Percentiles rank a stretch among this genome's conserved stretches.
These are phyloP conservation scores for Zoysia japonica DNA, from an alignment of 176 grass and related monocot species.

Conservation along the genomic window DNA sequence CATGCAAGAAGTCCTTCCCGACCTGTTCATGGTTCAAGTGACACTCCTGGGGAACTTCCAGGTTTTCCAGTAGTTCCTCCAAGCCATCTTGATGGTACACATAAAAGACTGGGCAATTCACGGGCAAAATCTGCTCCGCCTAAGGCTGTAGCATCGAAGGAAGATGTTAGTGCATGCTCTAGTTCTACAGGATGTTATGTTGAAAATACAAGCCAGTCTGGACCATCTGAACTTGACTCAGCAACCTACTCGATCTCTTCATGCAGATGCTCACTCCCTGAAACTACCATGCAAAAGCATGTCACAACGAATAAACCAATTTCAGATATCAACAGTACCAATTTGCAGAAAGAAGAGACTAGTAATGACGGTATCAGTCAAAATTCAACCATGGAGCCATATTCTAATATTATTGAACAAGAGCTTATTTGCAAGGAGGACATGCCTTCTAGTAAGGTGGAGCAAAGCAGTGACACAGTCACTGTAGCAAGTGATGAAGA, in stretches of 20 bases:
- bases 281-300: conserved; percentile 45
- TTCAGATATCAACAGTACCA: conserved; percentile 50
- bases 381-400: conserved; percentile 40
- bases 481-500: conserved; percentile 59
- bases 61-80: conserved; percentile 43
- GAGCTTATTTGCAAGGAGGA: conserved; percentile 73
- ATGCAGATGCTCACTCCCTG: conserved; percentile 29
- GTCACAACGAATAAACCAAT: conserved; percentile 36
- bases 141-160: conserved; percentile 38
- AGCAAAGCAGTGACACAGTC: conserved; percentile 30
- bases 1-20: conserved; percentile 53
- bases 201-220: conserved; percentile 40
- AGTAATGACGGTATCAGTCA: conserved; percentile 49
- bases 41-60: conserved; percentile 17
- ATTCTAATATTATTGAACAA: conserved; percentile 48
- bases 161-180: conserved; percentile 31
- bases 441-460: conserved; percentile 32
- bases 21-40: conserved; percentile 33
- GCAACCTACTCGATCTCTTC: conserved; percentile 38
- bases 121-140: conserved; percentile 42
- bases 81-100: conserved; percentile 36
- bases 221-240: conserved; percentile 57
- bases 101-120: conserved; percentile 37
- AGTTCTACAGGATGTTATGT: conserved; percentile 37
- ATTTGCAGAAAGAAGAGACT: conserved; percentile 61